phyloP scores from a whole-genome alignment of 768 basidiomycete species.

The Mycena vulgaris region DNA sequence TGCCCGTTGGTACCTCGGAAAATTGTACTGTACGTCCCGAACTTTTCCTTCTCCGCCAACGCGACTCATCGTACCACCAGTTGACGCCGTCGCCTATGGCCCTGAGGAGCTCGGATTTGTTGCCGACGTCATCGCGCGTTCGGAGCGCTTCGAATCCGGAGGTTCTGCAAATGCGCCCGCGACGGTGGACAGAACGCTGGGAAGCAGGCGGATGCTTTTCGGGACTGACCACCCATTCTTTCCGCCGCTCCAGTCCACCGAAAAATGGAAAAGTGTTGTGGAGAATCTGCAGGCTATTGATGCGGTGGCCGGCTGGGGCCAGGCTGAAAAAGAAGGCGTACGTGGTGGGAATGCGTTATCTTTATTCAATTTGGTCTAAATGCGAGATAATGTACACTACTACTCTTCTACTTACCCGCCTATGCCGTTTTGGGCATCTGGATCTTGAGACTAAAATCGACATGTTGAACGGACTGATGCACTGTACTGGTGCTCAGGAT shows the following conservation, averaged over 20 bases:
- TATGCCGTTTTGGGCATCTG: conserved; percentile 68
- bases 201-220: conserved; percentile 78
- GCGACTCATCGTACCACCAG: not conserved
- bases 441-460: conserved; percentile 98
- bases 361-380: conserved; percentile 69
- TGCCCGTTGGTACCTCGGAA: conserved; percentile 86
- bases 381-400: conserved; percentile 15
- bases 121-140: conserved; percentile 76
- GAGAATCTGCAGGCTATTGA: conserved; percentile 89
- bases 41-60: not conserved
- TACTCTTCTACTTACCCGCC: conserved; percentile 25
- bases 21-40: conserved; percentile 64
- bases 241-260: conserved; percentile 77
- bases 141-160: conserved; percentile 61
- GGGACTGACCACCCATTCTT: conserved; percentile 95
- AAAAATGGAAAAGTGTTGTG: conserved; percentile 89
- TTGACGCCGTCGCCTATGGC: conserved; percentile 93
- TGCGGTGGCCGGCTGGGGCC: conserved; percentile 71
- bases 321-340: conserved; percentile 74
- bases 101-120: conserved; percentile 88
- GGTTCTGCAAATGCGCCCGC: conserved; percentile 47
- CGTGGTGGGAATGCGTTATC: conserved; percentile 80
- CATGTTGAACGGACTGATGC: conserved; percentile 93
- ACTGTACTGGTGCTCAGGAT: conserved; percentile 93
- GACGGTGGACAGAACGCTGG: conserved; percentile 56